Conservation (phyloP, 1,139 yeast species). For the Taiozyma sp. region DNA sequence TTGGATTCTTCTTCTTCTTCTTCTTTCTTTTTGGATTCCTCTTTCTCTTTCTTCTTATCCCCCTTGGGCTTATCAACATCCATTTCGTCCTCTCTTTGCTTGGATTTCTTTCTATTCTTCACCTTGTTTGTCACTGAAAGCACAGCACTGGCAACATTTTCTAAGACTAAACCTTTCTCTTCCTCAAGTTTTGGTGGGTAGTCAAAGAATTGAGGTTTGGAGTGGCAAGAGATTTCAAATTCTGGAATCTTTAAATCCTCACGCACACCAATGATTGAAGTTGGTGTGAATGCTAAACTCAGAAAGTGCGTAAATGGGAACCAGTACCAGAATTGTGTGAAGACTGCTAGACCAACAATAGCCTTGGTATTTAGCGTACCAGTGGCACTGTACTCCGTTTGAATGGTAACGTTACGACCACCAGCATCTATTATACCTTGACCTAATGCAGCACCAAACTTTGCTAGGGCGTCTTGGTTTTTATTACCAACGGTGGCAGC, state of each 20-base stretch:
- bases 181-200: slow-evolving; percentile 90
- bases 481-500: slow-evolving; percentile 77
- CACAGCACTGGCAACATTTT: slow-evolving; percentile 89
- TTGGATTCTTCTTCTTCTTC: slow-evolving; percentile 18
- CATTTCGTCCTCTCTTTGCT: slow-evolving; percentile 36
- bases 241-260: slow-evolving; percentile 85
- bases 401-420: slow-evolving; percentile 96
- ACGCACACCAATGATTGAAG: slow-evolving; percentile 83
- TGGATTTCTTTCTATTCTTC: slow-evolving; percentile 76
- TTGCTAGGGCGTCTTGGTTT: slow-evolving; percentile 95
- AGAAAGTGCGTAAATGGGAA: slow-evolving; percentile 94
- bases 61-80: slow-evolving; percentile 33
- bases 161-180: slow-evolving; percentile 77
- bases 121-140: slow-evolving; percentile 92
- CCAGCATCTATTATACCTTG: slow-evolving; percentile 99
- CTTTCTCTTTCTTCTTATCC: slow-evolving; percentile 21
- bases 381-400: slow-evolving; percentile 84
- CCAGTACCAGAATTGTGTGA: slow-evolving; percentile 98
- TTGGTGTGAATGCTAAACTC: slow-evolving; percentile 89
- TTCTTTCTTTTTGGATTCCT: slow-evolving; percentile 26
- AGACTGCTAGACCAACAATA: slow-evolving; percentile 86
- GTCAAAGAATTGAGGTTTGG: slow-evolving; percentile 74
- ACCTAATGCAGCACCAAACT: slow-evolving; percentile 95
- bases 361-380: slow-evolving; percentile 89
- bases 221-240: slow-evolving; percentile 75